Conservation (phyloP, 495 filamentous ascomycete species). For the Glutinoglossum americanum region DNA sequence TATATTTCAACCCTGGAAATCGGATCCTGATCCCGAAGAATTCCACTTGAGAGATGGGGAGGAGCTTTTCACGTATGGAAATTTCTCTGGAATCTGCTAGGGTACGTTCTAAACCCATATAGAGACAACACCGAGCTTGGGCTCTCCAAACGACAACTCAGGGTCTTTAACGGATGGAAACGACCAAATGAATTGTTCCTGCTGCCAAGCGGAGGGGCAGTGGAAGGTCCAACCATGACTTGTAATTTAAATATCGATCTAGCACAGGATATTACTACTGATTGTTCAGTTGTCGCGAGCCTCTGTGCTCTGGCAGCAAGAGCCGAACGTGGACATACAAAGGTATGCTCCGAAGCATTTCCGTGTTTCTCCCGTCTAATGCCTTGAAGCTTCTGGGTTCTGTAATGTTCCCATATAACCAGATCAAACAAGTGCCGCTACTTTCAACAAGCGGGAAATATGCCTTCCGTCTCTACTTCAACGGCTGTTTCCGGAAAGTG, state of each 20-base stretch:
- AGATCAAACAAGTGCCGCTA: slow-evolving; percentile 26
- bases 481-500: slow-evolving; percentile 75
- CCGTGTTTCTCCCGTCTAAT: background rate
- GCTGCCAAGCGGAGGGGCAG: slow-evolving; percentile 10
- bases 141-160: slow-evolving; percentile 47
- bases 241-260: slow-evolving; percentile 41
- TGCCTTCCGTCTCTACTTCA: slow-evolving; percentile 79
- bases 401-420: slow-evolving; percentile 53
- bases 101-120: slow-evolving; percentile 13
- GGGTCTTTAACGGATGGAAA: slow-evolving; percentile 64
- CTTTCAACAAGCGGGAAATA: slow-evolving; percentile 71
- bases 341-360: slow-evolving; percentile 21
- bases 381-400: slow-evolving; percentile 39
- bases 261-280: slow-evolving; percentile 80
- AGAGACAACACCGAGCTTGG: slow-evolving; percentile 48
- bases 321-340: slow-evolving; percentile 33
- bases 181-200: slow-evolving; percentile 38
- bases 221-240: slow-evolving; percentile 29
- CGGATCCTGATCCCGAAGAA: slow-evolving; percentile 27
- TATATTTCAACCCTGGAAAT: slow-evolving; percentile 63
- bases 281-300: slow-evolving; percentile 94
- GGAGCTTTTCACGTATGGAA: slow-evolving; percentile 28
- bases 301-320: slow-evolving; percentile 64
- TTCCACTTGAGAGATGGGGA: slow-evolving; percentile 25
- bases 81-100: background rate